Evolutionary conservation across 257 asterid species (phyloP).

Genomic region (Misopates orontium): DNA sequence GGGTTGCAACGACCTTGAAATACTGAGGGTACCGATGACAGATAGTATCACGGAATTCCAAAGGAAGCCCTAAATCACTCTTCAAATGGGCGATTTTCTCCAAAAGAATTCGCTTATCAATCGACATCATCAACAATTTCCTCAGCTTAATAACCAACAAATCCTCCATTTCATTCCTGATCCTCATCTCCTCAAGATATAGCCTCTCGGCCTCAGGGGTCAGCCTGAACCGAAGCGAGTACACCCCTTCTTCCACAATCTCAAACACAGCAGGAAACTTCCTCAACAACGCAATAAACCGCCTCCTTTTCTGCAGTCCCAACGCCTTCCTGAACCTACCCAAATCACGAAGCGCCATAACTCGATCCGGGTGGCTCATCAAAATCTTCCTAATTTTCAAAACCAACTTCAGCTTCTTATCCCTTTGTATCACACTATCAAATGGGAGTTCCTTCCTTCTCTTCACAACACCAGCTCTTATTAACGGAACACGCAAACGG

Average conservation of each 20-base stretch:
- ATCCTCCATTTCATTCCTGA: conserved; percentile 91
- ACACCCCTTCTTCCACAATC: conserved; percentile 92
- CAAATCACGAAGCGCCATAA: conserved; percentile 77
- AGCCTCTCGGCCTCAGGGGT: conserved; percentile 94
- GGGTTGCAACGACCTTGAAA: conserved; percentile 75
- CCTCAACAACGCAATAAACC: conserved; percentile 76
- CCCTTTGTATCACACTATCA: conserved; percentile 94
- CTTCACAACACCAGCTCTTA: conserved; percentile 71
- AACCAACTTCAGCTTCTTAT: conserved; percentile 87
- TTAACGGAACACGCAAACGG: conserved; percentile 34
- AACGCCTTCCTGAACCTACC: conserved; percentile 75
- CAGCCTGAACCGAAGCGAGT: conserved; percentile 70
- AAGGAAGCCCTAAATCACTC: conserved; percentile 84
- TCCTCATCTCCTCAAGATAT: conserved; percentile 81
- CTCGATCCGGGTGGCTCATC: conserved; percentile 80
- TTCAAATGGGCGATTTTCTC: conserved; percentile 92
- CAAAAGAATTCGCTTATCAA: conserved; percentile 79
- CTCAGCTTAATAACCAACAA: conserved; percentile 78
- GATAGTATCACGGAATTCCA: conserved; percentile 79
- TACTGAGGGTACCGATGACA: conserved; percentile 91
- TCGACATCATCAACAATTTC: conserved; percentile 92
- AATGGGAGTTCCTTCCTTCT: conserved; percentile 90
- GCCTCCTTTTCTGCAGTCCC: conserved; percentile 68
- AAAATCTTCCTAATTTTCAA: conserved; percentile 83
- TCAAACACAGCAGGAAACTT: conserved; percentile 94